A percentile compares a stretch with the other conserved stretches of the same genome.
Evolutionary conservation across 2,329 filamentous ascomycete genomes (phyloP).

Genomic region (Alternaria conjuncta): DNA sequence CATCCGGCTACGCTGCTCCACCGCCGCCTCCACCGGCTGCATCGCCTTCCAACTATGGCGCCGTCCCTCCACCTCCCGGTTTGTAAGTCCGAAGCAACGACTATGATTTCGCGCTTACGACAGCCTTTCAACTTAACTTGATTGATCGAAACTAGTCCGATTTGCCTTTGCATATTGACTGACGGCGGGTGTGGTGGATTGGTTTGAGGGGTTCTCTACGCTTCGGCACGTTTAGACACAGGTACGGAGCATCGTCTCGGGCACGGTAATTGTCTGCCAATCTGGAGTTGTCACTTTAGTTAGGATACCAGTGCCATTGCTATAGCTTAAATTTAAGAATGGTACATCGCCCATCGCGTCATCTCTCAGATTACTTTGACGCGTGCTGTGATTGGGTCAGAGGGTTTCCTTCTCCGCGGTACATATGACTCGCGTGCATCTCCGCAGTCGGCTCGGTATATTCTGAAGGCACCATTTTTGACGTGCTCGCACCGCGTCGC

Average conservation of each 20-base stretch:
- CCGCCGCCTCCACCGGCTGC: constrained; percentile 44
- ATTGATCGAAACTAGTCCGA: constrained; percentile 15
- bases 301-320: constrained; percentile 15
- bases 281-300: constrained; percentile 5
- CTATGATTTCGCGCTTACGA: constrained; percentile 23
- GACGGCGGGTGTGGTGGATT: not conserved
- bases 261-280: constrained; percentile 1
- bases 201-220: not conserved
- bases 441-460: constrained; percentile 1
- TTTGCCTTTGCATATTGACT: constrained; percentile 2
- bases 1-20: constrained; percentile 35
- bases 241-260: not conserved
- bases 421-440: constrained; percentile 13
- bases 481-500: constrained; percentile 22
- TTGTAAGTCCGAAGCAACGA: constrained; percentile 33
- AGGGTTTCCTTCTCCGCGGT: constrained; percentile 22
- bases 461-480: constrained; percentile 14
- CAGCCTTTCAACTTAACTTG: constrained; percentile 10
- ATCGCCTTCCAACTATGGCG: constrained; percentile 43
- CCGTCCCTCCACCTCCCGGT: constrained; percentile 45
- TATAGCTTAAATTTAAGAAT: not conserved
- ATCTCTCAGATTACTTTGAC: constrained; percentile 6
- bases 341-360: not conserved
- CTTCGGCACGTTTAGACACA: constrained; percentile 7
- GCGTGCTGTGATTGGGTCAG: constrained; percentile 31